Conservation (phyloP, 495 filamentous ascomycete genomes). For the Penicillium cosmopolitanum region DNA sequence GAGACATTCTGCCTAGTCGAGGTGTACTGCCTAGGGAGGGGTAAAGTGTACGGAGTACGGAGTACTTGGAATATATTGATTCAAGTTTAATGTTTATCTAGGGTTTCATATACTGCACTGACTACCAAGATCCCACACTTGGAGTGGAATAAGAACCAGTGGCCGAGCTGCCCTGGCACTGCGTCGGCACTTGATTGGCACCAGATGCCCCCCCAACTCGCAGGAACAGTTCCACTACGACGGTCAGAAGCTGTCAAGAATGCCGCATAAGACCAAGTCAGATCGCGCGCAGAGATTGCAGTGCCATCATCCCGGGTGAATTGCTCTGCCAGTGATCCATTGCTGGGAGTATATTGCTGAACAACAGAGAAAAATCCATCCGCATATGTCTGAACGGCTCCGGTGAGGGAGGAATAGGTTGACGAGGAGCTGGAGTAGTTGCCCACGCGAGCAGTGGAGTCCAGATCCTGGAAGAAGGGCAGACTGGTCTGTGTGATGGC, state of each 20-base stretch:
- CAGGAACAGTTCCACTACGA: slow-evolving; percentile 19
- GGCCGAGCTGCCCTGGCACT: slow-evolving; percentile 19
- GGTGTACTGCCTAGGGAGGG: neutral
- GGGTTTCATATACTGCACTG: neutral
- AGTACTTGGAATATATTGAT: too few relatives aligned
- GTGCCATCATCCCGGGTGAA: slow-evolving; percentile 55
- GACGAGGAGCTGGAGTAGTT: slow-evolving; percentile 38
- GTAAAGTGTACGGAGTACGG: too few relatives aligned
- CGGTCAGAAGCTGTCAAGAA: slow-evolving; percentile 19
- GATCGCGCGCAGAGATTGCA: slow-evolving; percentile 57
- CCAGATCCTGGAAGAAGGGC: slow-evolving; percentile 47
- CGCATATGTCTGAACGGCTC: slow-evolving; percentile 50
- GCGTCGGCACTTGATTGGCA: slow-evolving; percentile 15
- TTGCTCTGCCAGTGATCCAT: slow-evolving; percentile 65
- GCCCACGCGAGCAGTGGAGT: slow-evolving; percentile 42
- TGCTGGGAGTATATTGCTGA: slow-evolving; percentile 50
- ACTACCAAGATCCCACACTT: slow-evolving; percentile 14
- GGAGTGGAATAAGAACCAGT: slow-evolving; percentile 19
- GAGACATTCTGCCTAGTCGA: slow-evolving; percentile 2
- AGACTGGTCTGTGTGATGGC: slow-evolving; percentile 44
- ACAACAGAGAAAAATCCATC: slow-evolving; percentile 54
- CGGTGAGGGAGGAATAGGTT: slow-evolving; percentile 43
- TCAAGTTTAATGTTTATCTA: neutral
- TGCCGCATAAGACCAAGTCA: slow-evolving; percentile 62
- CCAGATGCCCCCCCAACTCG: slow-evolving; percentile 19